phyloP scores from a whole-genome alignment of 352 stramenopile species.

The Phytophthora uliginosa region DNA sequence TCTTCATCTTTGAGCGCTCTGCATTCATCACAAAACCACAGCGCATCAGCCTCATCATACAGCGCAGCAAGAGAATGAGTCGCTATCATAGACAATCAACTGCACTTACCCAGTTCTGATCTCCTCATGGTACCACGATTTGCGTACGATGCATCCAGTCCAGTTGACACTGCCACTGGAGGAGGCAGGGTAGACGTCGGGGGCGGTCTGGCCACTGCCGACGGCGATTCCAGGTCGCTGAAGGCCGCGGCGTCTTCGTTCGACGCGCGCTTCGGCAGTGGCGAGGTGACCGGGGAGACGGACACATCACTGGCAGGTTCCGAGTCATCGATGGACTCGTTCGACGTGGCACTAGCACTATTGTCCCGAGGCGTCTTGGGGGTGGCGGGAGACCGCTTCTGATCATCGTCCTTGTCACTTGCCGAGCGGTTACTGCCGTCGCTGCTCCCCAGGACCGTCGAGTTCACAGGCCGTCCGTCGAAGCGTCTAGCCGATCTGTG shows the following conservation, averaged over 20 bases:
- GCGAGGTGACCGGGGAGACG: slow-evolving; percentile 30
- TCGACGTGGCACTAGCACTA: slow-evolving; percentile 49
- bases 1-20: slow-evolving; percentile 43
- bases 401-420: slow-evolving; percentile 34
- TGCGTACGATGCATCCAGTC: slow-evolving; percentile 35
- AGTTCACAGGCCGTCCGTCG: slow-evolving; percentile 32
- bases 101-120: slow-evolving; percentile 47
- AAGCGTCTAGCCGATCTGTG: slow-evolving; percentile 38
- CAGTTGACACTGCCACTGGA: not conserved
- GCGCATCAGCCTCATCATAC: slow-evolving; percentile 21
- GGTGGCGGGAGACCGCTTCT: slow-evolving; percentile 17
- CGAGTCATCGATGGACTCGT: slow-evolving; percentile 50
- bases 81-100: not conserved
- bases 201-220: slow-evolving; percentile 8
- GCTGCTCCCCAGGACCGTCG: slow-evolving; percentile 25
- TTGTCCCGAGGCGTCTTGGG: slow-evolving; percentile 31
- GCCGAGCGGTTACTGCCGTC: slow-evolving; percentile 29
- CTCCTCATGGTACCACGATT: slow-evolving; percentile 42
- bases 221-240: slow-evolving; percentile 30
- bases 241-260: slow-evolving; percentile 36
- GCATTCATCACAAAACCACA: slow-evolving; percentile 13
- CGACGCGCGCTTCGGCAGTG: slow-evolving; percentile 33
- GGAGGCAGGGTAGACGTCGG: slow-evolving; percentile 3
- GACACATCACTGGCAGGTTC: slow-evolving; percentile 50
- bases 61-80: not conserved